Base-by-base conservation (phyloP, 192 early-diverging fungal genomes). In the Neocallimastix lanati region DNA sequence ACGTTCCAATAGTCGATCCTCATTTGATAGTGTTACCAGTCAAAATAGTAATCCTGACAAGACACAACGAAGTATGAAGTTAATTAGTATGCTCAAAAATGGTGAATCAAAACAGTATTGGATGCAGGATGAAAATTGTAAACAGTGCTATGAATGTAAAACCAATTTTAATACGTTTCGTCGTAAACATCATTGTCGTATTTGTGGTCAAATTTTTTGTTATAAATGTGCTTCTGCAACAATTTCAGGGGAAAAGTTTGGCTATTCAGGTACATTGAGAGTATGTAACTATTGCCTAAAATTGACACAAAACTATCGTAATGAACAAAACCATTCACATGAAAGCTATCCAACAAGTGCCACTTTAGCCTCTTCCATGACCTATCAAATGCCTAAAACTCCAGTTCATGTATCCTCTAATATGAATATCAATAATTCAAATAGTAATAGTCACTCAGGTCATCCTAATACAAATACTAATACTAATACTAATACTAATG, bases 151-250 rank as follows among this genome's bases (percentile, higher is more conserved):
- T 84, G 91, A 93, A n/a, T 95, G 93, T 84, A 90, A 92, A 79
- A 84, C 84, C 16, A 86, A 86, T 5, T 95, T 95, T 80, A 90
- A 88, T 27, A 84, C 91, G 0, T 89, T 92, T 50, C 85, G 92
- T 30, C 84, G 93, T 35, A 90, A 87, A 76, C 93, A 95, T 81
- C 93, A 95, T 79, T 95, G 93, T 82, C 86, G 93, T 29, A 91
- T 92, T 37, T 95, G 93, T 86, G 93, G 93, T 89, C 92, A 92
- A 77, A 93, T 93, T 15, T 92, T 93, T 80, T 93, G 93, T 82
- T 85, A 87, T 29, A 87, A 87, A 79, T 94, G 93, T 84, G 91
- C 93, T 1, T 92, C 90, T 6, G 86, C 90, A 28, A 88, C 88
- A 13, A 89, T 94, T 27, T 82, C 89, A 13, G 92, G 93, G 29